Conservation (phyloP, 2,329 filamentous ascomycete species). For the Aspergillus versicolor region DNA sequence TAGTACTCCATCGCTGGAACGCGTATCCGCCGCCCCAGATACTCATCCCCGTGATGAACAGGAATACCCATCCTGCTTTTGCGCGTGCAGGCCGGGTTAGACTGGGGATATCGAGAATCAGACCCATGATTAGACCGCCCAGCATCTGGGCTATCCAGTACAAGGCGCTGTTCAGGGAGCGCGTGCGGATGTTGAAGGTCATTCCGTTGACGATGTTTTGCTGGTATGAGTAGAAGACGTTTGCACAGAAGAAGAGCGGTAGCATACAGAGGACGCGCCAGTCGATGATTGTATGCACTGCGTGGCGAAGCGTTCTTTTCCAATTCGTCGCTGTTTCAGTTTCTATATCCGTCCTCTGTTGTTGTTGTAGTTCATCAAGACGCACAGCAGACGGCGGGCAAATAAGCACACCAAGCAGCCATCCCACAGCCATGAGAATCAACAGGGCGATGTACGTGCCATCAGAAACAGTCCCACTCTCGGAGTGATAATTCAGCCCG, state of each 20-base stretch:
- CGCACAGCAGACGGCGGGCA: background rate
- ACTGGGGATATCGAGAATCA: constrained; percentile 40
- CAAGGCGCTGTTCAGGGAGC: constrained; percentile 55
- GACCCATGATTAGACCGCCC: constrained; percentile 48
- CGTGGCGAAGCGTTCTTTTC: background rate
- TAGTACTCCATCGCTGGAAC: constrained; percentile 60
- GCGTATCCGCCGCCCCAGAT: constrained; percentile 63
- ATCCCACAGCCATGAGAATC: background rate
- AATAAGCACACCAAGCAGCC: background rate
- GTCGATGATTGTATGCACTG: background rate
- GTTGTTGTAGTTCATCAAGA: background rate
- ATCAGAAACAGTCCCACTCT: background rate
- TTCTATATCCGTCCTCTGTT: background rate
- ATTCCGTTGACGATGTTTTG: constrained; percentile 57
- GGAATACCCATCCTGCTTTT: constrained; percentile 46
- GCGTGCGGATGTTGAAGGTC: constrained; percentile 56
- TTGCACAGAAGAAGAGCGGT: constrained; percentile 57
- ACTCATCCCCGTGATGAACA: constrained; percentile 52
- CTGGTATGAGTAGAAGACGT: constrained; percentile 59
- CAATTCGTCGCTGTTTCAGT: background rate
- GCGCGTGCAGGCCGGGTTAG: constrained; percentile 49
- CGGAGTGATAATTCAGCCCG: background rate
- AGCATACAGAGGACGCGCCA: constrained; percentile 47
- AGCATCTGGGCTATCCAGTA: constrained; percentile 60
- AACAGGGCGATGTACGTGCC: background rate